Evolutionary conservation across 768 basidiomycete genomes (phyloP).

Genomic region (Mycena olivaceomarginata): DNA sequence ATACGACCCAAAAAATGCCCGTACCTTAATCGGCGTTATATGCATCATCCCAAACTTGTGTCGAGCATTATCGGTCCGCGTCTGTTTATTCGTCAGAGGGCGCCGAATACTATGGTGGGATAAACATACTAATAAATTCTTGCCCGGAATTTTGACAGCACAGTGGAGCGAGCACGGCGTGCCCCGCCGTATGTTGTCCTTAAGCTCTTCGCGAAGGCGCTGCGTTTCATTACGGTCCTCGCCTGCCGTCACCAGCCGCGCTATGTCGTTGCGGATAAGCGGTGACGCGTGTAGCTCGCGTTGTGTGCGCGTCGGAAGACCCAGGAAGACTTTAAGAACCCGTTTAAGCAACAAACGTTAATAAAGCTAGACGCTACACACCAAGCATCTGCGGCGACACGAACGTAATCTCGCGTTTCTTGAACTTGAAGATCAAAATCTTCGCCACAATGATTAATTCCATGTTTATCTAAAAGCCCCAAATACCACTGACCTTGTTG

Average conservation of each 20-base stretch:
- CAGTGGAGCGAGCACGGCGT: constrained; percentile 39
- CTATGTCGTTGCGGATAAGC: constrained; percentile 39
- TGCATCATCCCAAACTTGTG: constrained; percentile 44
- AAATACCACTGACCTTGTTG: constrained; percentile 35
- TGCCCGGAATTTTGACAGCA: constrained; percentile 38
- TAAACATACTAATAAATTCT: constrained; percentile 29
- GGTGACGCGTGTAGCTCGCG: constrained; percentile 36
- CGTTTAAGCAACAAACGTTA: neutral
- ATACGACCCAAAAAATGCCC: neutral
- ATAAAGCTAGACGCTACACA: neutral
- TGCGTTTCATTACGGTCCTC: constrained; percentile 39
- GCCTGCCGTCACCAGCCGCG: constrained; percentile 32
- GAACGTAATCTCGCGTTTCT: constrained; percentile 46
- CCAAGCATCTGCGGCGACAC: constrained; percentile 44
- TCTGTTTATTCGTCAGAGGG: neutral
- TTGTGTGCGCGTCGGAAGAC: constrained; percentile 41
- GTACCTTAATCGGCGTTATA: constrained; percentile 42
- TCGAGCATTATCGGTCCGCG: constrained; percentile 24
- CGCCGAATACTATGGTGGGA: neutral
- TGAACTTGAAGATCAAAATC: constrained; percentile 42
- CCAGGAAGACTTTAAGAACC: neutral
- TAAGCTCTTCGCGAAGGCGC: constrained; percentile 34
- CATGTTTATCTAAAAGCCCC: neutral
- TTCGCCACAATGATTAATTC: neutral
- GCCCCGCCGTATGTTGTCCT: constrained; percentile 33